Base-by-base conservation (phyloP, 2,329 filamentous ascomycete species). In the Botryotinia convoluta region DNA sequence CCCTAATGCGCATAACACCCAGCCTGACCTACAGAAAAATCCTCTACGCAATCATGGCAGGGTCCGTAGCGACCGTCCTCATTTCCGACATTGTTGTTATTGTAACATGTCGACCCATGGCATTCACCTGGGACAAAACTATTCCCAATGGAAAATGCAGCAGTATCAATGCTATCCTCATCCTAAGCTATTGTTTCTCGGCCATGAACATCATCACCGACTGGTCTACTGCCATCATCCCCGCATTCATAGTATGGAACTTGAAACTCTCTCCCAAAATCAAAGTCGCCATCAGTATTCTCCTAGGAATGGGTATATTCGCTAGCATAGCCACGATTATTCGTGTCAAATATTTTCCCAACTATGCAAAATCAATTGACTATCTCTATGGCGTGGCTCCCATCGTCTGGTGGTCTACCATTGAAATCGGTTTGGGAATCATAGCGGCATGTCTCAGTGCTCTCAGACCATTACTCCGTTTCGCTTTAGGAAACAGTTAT, bases 201-300 rank as follows among this genome's bases (percentile, higher is more conserved):
- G 69, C 44, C 60, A 71, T 57, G 60, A 71, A 71, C 18, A 65
- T 71, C 20, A 65, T 71, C 35, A 71, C 69, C 60, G 60, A 71
- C 45, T 44, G 10, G 35, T 71, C 45, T 44, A 71, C 69, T 22
- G 69, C 69, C n/a, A 22, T 65, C 0, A 37, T 65, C 6, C 69
- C 69, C 18, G 44, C 44, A 29, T 54, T 71, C 32, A 71, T 71
- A 32, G 45, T 65, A 22, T 65, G 32, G 44, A 39, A 71, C 42
- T 71, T 71, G n/a, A 57, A 71, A 35, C 44, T 71, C 32, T 18
- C 59, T 16, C 42, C 44, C 18, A 51, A 18, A 57, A 18, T 65
- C 10, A 71, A 65, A 37, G 18, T 65, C 10, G 69, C 69, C 22
- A 71, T 71, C 20, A 44, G 44, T 7, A 4, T 64, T 7, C 37